Evolutionary conservation across 2,329 filamentous ascomycete species (phyloP).

Genomic region (Scopulariopsis brevicaulis): DNA sequence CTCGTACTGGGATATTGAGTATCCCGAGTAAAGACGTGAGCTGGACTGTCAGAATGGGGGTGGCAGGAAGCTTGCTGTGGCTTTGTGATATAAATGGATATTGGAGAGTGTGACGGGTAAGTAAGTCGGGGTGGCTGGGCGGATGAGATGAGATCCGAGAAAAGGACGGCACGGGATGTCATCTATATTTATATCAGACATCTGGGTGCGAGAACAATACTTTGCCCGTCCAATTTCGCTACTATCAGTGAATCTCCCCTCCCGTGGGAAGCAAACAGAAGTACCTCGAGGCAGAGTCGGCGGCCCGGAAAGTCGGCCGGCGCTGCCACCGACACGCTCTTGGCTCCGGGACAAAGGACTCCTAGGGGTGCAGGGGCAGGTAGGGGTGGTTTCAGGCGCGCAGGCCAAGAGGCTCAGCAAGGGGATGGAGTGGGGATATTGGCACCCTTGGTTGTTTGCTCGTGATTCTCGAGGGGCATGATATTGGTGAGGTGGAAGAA

Average conservation of each 20-base stretch:
- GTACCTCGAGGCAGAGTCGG: neutral
- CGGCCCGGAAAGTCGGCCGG: neutral
- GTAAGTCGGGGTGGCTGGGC: too few species aligned
- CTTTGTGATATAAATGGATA: neutral
- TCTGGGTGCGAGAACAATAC: neutral
- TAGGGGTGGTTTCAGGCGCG: neutral
- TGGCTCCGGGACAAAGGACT: neutral
- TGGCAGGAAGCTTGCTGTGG: neutral
- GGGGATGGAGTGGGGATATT: neutral
- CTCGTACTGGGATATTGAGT: neutral
- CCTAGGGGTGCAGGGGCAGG: neutral
- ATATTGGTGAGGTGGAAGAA: neutral
- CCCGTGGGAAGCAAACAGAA: neutral
- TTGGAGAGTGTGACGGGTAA: neutral
- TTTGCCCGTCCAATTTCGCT: neutral
- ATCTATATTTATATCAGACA: too few species aligned
- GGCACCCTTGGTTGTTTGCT: neutral
- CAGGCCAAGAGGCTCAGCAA: neutral
- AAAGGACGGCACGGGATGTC: too few species aligned
- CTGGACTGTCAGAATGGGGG: neutral
- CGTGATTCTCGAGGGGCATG: neutral
- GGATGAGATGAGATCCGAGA: neutral
- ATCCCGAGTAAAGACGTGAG: neutral
- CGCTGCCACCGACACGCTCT: neutral
- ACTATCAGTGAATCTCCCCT: neutral